A percentile compares a stretch with the other conserved stretches of the same genome.
Conservation (phyloP, 1,139 yeast genomes). For the Geotrichum carabidarum region DNA sequence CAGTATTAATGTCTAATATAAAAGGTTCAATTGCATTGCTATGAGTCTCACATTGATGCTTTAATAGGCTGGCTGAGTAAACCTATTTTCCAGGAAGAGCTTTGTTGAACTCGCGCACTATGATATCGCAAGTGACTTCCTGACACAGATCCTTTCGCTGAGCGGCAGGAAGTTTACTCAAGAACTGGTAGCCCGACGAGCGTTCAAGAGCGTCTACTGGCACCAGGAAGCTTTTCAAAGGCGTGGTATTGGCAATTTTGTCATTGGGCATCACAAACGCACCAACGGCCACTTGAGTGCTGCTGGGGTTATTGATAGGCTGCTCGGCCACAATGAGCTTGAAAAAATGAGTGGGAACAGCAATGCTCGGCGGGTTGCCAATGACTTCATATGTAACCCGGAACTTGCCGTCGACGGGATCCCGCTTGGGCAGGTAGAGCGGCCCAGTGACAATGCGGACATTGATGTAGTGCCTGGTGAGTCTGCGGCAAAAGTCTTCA, state of each 20-base stretch:
- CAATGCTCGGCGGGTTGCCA: conserved; percentile 94
- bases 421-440: conserved; percentile 72
- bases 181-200: conserved; percentile 75
- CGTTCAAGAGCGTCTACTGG: conserved; percentile 87
- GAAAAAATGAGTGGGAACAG: conserved; percentile 97
- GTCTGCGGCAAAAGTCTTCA: conserved; percentile 78
- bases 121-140: conserved; percentile 72
- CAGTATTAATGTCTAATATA: neutral
- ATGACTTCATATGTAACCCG: conserved; percentile 85
- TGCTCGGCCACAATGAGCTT: conserved; percentile 82
- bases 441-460: conserved; percentile 94
- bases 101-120: conserved; percentile 74
- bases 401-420: conserved; percentile 72
- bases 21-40: neutral
- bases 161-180: conserved; percentile 59
- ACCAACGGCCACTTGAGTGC: conserved; percentile 63
- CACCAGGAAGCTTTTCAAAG: conserved; percentile 71
- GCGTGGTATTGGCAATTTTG: conserved; percentile 60
- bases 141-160: conserved; percentile 67
- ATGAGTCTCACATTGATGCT: too few species aligned
- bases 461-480: conserved; percentile 60
- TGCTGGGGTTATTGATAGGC: conserved; percentile 36
- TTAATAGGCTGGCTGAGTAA: too few species aligned
- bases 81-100: conserved; percentile 36
- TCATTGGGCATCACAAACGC: conserved; percentile 93